These are phyloP conservation scores for Exophiala mesophila DNA, from an alignment of 2,329 filamentous ascomycete genomes.

Conservation along the genomic window DNA sequence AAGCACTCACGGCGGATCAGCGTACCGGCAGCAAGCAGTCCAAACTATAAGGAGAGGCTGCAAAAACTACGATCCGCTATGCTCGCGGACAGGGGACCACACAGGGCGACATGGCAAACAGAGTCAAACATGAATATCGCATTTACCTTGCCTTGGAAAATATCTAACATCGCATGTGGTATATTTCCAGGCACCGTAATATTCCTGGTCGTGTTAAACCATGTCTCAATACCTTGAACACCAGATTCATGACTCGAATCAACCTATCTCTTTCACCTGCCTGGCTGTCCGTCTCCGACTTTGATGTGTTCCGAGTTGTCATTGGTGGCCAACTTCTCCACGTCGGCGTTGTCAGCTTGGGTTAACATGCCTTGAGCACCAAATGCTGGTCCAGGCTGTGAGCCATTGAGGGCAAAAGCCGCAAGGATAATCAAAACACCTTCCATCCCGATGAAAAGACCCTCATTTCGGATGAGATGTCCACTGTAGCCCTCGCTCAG, in stretches of 20 bases:
- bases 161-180: too few species aligned
- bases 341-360: background rate
- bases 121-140: too few species aligned
- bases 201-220: too few species aligned
- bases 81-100: too few species aligned
- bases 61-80: too few species aligned
- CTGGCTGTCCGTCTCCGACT: background rate
- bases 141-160: too few species aligned
- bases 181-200: too few species aligned
- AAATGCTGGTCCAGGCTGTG: background rate
- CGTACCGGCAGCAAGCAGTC: too few species aligned
- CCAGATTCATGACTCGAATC: too few species aligned
- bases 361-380: background rate
- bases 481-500: slow-evolving; percentile 60
- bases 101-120: too few species aligned
- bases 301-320: background rate
- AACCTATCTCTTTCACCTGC: background rate
- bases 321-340: background rate
- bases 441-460: slow-evolving; percentile 55
- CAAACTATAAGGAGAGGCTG: too few species aligned
- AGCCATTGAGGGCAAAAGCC: background rate
- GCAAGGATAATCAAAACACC: slow-evolving; percentile 30
- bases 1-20: slow-evolving; percentile 7
- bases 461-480: slow-evolving; percentile 51
- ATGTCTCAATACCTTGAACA: too few species aligned